Conservation (phyloP, 2,329 filamentous ascomycete species). For the Diaporthe humulicola region DNA sequence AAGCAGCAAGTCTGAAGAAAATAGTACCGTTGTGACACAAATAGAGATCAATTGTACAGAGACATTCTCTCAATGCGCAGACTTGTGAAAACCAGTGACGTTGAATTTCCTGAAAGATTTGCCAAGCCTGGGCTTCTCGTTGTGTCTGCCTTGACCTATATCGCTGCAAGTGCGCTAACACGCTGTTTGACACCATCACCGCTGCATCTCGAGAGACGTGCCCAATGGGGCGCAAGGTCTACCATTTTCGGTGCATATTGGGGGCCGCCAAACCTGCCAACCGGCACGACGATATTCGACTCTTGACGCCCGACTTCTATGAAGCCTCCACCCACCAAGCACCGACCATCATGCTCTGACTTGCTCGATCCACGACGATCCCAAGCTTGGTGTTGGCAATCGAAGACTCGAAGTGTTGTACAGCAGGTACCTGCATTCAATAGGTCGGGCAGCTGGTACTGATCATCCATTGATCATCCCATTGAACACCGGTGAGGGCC, state of each 20-base stretch:
- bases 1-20: neutral
- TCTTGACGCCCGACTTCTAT: slow-evolving; percentile 11
- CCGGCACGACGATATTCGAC: neutral
- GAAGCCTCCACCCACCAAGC: neutral
- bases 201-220: neutral
- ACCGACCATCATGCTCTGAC: neutral
- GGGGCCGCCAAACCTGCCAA: slow-evolving; percentile 17
- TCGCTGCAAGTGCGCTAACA: neutral
- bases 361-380: neutral
- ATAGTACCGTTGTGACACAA: neutral
- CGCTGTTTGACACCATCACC: slow-evolving; percentile 5
- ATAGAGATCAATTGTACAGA: neutral
- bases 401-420: neutral
- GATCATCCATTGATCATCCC: neutral
- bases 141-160: neutral
- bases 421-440: neutral
- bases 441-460: neutral
- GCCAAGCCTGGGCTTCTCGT: neutral
- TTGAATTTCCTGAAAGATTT: neutral
- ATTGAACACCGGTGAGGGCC: neutral
- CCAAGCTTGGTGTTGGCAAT: neutral
- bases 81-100: neutral
- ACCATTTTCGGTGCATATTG: neutral
- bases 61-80: neutral
- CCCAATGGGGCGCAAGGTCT: neutral